phyloP scores from a whole-genome alignment of 2,329 filamentous ascomycete genomes.

The Amylocarpus encephaloides region DNA sequence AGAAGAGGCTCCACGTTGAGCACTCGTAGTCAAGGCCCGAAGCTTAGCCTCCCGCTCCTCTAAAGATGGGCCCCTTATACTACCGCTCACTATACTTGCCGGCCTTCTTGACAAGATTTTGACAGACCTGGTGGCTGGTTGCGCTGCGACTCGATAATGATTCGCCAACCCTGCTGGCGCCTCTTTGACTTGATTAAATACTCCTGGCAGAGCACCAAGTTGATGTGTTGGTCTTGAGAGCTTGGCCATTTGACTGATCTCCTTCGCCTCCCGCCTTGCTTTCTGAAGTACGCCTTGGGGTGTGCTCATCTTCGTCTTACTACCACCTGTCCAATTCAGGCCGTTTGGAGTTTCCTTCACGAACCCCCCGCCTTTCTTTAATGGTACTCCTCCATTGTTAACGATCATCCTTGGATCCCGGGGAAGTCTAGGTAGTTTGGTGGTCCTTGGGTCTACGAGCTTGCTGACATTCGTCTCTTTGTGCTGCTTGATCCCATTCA shows the following conservation, averaged over 20 bases:
- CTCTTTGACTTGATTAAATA: conserved; percentile 34
- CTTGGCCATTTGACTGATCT: conserved; percentile 44
- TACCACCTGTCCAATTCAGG: conserved; percentile 42
- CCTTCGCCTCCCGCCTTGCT: conserved; percentile 49
- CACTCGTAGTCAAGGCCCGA: conserved; percentile 18
- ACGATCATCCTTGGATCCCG: conserved; percentile 33
- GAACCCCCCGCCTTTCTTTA: conserved; percentile 23
- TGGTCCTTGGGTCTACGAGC: conserved; percentile 44
- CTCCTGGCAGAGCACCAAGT: conserved; percentile 22
- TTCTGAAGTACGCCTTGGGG: conserved; percentile 50
- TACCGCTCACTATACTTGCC: conserved; percentile 10
- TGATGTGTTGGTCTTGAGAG: conserved; percentile 38
- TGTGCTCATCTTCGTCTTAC: conserved; percentile 45
- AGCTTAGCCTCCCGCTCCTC: conserved; percentile 34
- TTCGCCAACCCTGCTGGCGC: conserved; percentile 50
- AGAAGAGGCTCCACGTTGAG: conserved; percentile 4
- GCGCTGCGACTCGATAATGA: conserved; percentile 41
- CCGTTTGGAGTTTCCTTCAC: conserved; percentile 30
- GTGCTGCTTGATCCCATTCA: conserved; percentile 51
- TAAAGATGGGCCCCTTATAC: conserved; percentile 20
- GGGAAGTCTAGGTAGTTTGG: conserved; percentile 39
- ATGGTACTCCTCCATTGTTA: conserved; percentile 30
- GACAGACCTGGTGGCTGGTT: conserved; percentile 24
- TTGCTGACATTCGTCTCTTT: conserved; percentile 51
- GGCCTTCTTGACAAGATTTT: conserved; percentile 31